Percentiles rank a stretch among this genome's conserved stretches.
These are phyloP conservation scores for Microsporum canis DNA, from an alignment of 2,329 filamentous ascomycete genomes.

Conservation along the genomic window DNA sequence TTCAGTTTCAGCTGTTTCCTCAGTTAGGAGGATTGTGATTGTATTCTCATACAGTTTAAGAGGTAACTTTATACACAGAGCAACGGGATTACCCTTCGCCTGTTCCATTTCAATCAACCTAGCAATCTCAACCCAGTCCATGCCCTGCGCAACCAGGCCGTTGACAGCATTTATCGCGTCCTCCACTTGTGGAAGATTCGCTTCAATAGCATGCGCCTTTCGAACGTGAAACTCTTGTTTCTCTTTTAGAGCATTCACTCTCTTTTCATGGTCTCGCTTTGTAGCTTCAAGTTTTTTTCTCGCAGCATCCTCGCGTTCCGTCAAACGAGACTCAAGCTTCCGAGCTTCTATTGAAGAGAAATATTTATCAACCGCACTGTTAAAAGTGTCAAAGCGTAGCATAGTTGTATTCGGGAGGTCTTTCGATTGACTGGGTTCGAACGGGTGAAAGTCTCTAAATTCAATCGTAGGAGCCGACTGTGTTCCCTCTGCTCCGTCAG, in stretches of 20 bases:
- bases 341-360: slow-evolving; percentile 95
- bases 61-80: slow-evolving; percentile 73
- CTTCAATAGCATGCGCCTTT: slow-evolving; percentile 82
- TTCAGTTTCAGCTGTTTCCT: slow-evolving; percentile 54
- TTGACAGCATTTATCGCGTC: slow-evolving; percentile 90
- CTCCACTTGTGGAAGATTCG: slow-evolving; percentile 80
- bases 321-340: slow-evolving; percentile 71
- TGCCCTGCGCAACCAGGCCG: slow-evolving; percentile 78
- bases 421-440: slow-evolving; percentile 69
- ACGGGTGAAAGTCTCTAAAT: slow-evolving; percentile 94
- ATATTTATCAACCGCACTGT: slow-evolving; percentile 89
- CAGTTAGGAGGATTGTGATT: slow-evolving; percentile 66
- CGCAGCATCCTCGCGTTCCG: slow-evolving; percentile 69
- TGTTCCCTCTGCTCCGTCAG: slow-evolving; percentile 19
- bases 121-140: slow-evolving; percentile 94
- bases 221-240: slow-evolving; percentile 71
- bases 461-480: slow-evolving; percentile 18
- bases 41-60: slow-evolving; percentile 84
- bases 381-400: slow-evolving; percentile 72
- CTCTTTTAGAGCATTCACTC: slow-evolving; percentile 71
- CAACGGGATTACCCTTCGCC: slow-evolving; percentile 67
- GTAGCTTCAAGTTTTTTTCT: slow-evolving; percentile 79
- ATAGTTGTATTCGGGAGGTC: slow-evolving; percentile 54
- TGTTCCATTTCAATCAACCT: slow-evolving; percentile 83
- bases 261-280: slow-evolving; percentile 67